Percentiles rank a stretch among this genome's conserved stretches.
Conservation (phyloP, 257 asterid genomes). For the Solanum paucissectum region DNA sequence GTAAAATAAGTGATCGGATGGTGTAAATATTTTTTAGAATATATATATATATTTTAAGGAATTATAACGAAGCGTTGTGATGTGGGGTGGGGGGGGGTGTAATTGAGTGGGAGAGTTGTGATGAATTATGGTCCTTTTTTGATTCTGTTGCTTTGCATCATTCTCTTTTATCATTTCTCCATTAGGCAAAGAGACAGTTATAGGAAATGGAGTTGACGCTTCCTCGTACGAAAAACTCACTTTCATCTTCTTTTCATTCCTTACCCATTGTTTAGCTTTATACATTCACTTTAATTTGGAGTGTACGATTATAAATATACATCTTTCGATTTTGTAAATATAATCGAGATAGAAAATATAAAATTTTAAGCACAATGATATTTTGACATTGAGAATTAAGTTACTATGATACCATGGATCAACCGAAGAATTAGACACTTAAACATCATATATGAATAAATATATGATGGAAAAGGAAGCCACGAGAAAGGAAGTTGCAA, state of each 20-base stretch:
- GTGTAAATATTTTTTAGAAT: no score
- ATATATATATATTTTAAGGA: not conserved
- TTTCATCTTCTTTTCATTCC: conserved; percentile 19
- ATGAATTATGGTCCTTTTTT: not conserved
- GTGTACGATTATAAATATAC: no score
- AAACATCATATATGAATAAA: not conserved
- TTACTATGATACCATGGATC: not conserved
- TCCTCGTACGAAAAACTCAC: conserved; percentile 49
- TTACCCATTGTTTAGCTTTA: not conserved
- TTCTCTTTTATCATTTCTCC: conserved; percentile 33
- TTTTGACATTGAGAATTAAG: not conserved
- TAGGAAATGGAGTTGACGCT: conserved; percentile 52
- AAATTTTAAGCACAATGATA: no score
- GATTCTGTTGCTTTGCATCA: conserved; percentile 23
- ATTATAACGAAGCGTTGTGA: not conserved
- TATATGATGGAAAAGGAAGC: not conserved
- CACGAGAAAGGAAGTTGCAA: not conserved
- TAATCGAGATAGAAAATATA: not conserved
- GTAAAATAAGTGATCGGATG: no score
- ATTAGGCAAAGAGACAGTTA: conserved; percentile 34
- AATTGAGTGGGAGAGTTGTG: not conserved
- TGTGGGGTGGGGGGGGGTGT: not conserved
- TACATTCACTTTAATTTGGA: no score
- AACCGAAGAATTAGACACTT: not conserved
- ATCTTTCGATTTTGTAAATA: not conserved